Conservation (phyloP, 805 yeast genomes). For the Myxozyma neotropica region DNA sequence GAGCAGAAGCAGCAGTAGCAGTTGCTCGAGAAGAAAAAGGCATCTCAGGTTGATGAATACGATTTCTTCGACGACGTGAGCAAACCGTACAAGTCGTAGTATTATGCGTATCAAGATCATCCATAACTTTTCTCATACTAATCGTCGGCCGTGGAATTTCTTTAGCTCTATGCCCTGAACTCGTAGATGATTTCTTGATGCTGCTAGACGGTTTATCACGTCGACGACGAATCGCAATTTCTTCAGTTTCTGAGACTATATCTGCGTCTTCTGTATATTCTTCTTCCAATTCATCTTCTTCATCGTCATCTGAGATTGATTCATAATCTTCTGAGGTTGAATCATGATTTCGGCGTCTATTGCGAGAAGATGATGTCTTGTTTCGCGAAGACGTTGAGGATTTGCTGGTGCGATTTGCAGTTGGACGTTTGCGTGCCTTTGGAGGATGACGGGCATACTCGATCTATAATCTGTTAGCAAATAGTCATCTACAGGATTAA, state of each 20-base stretch:
- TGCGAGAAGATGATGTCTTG: too few relatives aligned
- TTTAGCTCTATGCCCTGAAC: background rate
- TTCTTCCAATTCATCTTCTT: background rate
- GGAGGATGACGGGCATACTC: background rate
- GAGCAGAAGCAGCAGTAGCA: background rate
- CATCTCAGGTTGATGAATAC: background rate
- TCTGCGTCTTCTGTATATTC: background rate
- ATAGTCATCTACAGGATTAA: too few relatives aligned
- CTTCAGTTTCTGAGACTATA: background rate
- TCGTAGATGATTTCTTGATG: background rate
- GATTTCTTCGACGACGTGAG: constrained; percentile 10
- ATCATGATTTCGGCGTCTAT: too few relatives aligned
- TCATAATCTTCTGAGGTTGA: background rate
- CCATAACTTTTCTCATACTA: constrained; percentile 9
- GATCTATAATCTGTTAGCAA: background rate
- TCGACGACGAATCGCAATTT: background rate
- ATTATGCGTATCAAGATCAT: constrained; percentile 19
- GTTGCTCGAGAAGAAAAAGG: background rate
- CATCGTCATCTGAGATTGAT: background rate
- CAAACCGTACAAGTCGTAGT: constrained; percentile 25
- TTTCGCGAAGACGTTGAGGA: background rate
- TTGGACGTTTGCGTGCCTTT: background rate
- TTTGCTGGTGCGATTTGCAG: background rate
- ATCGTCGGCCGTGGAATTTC: constrained; percentile 6
- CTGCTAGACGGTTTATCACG: background rate